Evolutionary conservation across 768 basidiomycete genomes (phyloP).

Genomic region (Suillus placidus): DNA sequence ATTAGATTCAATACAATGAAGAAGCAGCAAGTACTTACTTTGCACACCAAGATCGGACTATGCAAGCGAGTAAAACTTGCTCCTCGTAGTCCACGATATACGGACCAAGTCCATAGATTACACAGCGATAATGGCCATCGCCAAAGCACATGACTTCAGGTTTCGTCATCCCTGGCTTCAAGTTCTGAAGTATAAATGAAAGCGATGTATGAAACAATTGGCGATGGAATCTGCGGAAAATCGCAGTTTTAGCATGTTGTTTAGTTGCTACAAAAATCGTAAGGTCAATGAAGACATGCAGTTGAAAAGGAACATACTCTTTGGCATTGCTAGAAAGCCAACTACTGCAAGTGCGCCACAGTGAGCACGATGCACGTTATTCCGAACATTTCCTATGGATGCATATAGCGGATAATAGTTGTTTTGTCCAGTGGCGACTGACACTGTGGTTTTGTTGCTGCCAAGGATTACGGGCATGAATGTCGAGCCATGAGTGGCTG

Average conservation of each 20-base stretch:
- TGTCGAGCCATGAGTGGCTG: conserved; percentile 17
- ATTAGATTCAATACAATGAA: background rate
- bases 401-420: conserved; percentile 32
- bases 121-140: conserved; percentile 35
- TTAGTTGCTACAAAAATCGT: conserved; percentile 4
- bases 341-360: conserved; percentile 18
- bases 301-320: conserved; percentile 24
- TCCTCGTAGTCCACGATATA: conserved; percentile 46
- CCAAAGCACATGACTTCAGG: conserved; percentile 27
- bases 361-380: conserved; percentile 14
- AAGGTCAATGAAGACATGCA: background rate
- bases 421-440: conserved; percentile 26
- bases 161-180: conserved; percentile 32
- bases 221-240: conserved; percentile 32
- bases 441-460: conserved; percentile 33
- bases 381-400: conserved; percentile 16
- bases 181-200: conserved; percentile 24
- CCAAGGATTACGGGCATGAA: conserved; percentile 27
- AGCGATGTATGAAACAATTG: conserved; percentile 37
- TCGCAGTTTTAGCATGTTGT: conserved; percentile 17
- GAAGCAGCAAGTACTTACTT: conserved; percentile 27
- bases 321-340: conserved; percentile 35
- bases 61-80: conserved; percentile 35
- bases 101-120: conserved; percentile 36
- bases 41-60: conserved; percentile 42